Conservation (phyloP, 164 flowering plant species). For the Litsea cubeba region DNA sequence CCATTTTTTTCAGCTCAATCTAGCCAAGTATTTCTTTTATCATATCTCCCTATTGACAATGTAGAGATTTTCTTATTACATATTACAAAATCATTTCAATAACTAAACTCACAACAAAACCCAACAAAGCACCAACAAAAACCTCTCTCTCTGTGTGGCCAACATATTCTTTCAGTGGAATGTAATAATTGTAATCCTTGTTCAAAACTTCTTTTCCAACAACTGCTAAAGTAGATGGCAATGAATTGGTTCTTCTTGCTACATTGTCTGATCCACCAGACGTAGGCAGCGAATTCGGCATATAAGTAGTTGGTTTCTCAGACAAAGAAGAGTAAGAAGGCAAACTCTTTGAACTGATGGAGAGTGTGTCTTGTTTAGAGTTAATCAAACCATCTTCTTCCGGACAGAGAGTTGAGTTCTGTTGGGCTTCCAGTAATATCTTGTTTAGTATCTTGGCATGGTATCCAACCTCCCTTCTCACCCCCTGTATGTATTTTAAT, state of each 20-base stretch:
- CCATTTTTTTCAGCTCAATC: too few species aligned
- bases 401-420: slow-evolving; percentile 11
- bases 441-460: slow-evolving; percentile 69
- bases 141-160: slow-evolving; percentile 84
- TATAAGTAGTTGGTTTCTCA: slow-evolving; percentile 16
- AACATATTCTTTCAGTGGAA: slow-evolving; percentile 56
- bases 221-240: neutral
- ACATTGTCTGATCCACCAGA: slow-evolving; percentile 9
- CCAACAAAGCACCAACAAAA: slow-evolving; percentile 69
- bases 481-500: slow-evolving; percentile 48
- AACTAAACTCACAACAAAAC: slow-evolving; percentile 55
- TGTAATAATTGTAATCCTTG: neutral
- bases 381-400: slow-evolving; percentile 15
- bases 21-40: too few species aligned
- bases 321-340: slow-evolving; percentile 15
- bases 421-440: slow-evolving; percentile 11
- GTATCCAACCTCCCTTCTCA: slow-evolving; percentile 81
- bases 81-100: slow-evolving; percentile 28
- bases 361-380: slow-evolving; percentile 17
- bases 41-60: too few species aligned
- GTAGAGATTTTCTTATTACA: neutral
- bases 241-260: slow-evolving; percentile 1
- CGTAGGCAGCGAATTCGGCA: slow-evolving; percentile 12
- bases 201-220: slow-evolving; percentile 15
- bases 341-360: slow-evolving; percentile 15